Evolutionary conservation across 2,329 filamentous ascomycete genomes (phyloP).

Genomic region (Paraphoma chrysanthemicola): DNA sequence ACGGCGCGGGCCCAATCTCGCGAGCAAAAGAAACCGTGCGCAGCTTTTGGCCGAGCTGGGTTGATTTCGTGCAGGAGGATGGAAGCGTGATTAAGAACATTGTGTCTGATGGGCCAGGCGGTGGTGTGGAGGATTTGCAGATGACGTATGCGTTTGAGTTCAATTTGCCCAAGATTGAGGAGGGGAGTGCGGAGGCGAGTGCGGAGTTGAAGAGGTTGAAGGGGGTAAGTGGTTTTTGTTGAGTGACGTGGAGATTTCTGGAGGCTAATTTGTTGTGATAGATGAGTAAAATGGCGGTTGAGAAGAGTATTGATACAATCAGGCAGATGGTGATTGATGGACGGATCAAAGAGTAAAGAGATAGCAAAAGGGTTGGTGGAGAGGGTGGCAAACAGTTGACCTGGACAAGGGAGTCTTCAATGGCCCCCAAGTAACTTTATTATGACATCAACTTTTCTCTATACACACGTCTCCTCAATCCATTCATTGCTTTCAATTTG

Average conservation of each 20-base stretch:
- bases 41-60: constrained; percentile 50
- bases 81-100: constrained; percentile 55
- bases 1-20: constrained; percentile 33
- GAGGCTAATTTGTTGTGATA: constrained; percentile 15
- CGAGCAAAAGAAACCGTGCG: constrained; percentile 49
- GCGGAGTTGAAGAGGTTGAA: constrained; percentile 33
- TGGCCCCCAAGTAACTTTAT: no score
- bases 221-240: constrained; percentile 23
- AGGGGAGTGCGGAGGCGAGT: constrained; percentile 44
- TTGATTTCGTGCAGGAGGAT: constrained; percentile 55
- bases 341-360: constrained; percentile 25
- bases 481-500: neutral
- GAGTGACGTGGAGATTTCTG: neutral
- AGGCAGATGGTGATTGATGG: constrained; percentile 52
- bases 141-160: constrained; percentile 59
- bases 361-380: no score
- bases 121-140: constrained; percentile 43
- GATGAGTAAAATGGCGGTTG: constrained; percentile 53
- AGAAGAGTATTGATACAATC: constrained; percentile 52
- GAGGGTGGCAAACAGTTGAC: no score
- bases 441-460: neutral
- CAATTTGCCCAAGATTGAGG: constrained; percentile 42
- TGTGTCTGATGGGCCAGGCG: constrained; percentile 47
- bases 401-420: no score
- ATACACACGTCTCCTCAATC: neutral